Evolutionary conservation across 2,329 filamentous ascomycete genomes (phyloP).

Genomic region (Setomelanomma holmii): DNA sequence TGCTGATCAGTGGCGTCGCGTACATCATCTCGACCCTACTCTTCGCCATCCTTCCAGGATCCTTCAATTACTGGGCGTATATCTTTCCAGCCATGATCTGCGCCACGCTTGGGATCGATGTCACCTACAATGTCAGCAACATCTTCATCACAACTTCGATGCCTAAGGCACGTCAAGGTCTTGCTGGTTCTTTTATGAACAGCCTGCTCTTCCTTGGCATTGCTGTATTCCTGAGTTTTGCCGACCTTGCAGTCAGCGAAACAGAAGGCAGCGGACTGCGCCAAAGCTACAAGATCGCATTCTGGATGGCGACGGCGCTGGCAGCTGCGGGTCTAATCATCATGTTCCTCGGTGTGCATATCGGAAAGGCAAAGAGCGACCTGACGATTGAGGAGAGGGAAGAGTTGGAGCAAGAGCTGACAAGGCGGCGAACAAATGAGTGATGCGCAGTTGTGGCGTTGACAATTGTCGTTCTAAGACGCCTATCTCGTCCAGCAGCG

Average conservation of each 20-base stretch:
- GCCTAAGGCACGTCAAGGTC: constrained; percentile 43
- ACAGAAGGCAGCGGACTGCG: constrained; percentile 37
- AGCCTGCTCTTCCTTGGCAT: constrained; percentile 47
- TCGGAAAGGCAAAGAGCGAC: constrained; percentile 47
- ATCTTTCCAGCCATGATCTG: constrained; percentile 54
- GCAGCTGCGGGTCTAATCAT: constrained; percentile 39
- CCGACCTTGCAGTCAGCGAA: constrained; percentile 45
- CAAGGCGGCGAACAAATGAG: constrained; percentile 21
- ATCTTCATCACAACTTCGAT: constrained; percentile 48
- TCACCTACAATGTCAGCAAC: constrained; percentile 49
- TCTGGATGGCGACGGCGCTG: constrained; percentile 45
- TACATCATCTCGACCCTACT: constrained; percentile 42
- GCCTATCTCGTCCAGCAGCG: no score
- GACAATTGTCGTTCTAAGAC: not conserved
- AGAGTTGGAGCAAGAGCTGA: constrained; percentile 40
- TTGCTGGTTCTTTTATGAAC: constrained; percentile 48
- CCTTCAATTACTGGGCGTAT: constrained; percentile 48
- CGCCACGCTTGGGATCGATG: constrained; percentile 47
- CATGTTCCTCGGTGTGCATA: constrained; percentile 47
- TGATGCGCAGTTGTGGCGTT: not conserved
- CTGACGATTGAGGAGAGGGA: constrained; percentile 42
- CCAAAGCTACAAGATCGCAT: constrained; percentile 46
- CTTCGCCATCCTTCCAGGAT: constrained; percentile 43
- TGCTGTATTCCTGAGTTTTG: constrained; percentile 44
- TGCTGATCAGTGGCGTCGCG: constrained; percentile 39